phyloP scores from a whole-genome alignment of 2,329 filamentous ascomycete species.

The Fusarium duplospermum region DNA sequence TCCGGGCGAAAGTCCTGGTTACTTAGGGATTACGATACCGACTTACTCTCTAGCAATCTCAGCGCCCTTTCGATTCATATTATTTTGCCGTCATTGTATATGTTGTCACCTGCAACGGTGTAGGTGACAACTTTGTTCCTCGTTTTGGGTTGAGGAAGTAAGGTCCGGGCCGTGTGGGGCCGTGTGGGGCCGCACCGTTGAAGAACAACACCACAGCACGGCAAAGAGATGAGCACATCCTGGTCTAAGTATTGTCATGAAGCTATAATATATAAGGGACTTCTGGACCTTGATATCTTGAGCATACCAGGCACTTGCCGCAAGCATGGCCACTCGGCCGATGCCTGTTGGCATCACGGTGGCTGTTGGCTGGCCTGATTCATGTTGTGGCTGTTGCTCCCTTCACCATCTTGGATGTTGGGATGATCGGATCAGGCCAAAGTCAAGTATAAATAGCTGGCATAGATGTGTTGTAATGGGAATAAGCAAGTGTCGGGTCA shows the following conservation, averaged over 20 bases:
- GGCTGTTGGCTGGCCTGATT: too few relatives aligned
- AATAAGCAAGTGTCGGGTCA: not conserved
- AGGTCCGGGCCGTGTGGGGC: not conserved
- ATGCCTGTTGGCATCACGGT: not conserved
- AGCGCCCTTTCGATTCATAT: accelerated
- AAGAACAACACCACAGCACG: not conserved
- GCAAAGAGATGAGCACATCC: not conserved
- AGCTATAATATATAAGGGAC: not conserved
- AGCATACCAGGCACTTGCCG: not conserved
- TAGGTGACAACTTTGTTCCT: not conserved
- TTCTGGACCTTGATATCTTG: not conserved
- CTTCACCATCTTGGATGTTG: not conserved
- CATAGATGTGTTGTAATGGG: not conserved
- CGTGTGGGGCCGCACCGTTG: not conserved
- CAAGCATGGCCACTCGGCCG: not conserved
- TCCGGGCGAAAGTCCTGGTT: not conserved
- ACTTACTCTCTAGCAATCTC: not conserved
- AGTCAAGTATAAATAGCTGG: not conserved
- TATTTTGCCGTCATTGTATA: too few relatives aligned
- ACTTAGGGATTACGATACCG: not conserved
- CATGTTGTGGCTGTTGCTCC: too few relatives aligned
- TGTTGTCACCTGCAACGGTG: not conserved
- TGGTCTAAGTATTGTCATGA: not conserved
- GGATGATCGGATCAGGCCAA: not conserved
- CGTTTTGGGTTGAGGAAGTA: not conserved